Conservation (phyloP, 768 basidiomycete species). For the Asterophora lycoperdoides region DNA sequence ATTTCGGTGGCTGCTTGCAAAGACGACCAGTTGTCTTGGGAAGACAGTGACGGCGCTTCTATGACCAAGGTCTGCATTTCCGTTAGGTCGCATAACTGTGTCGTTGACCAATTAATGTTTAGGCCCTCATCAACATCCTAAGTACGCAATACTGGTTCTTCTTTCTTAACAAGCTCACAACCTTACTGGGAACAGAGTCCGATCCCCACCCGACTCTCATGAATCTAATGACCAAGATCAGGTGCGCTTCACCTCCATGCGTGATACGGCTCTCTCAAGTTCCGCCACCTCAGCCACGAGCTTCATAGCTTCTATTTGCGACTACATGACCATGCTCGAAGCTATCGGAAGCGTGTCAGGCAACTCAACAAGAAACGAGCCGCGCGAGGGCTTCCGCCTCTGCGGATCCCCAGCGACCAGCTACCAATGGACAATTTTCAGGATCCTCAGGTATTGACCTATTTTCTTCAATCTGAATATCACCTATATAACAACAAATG, state of each 20-base stretch:
- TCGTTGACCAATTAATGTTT: neutral
- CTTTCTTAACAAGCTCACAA: neutral
- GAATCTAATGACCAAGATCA: conserved; percentile 27
- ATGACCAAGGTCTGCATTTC: conserved; percentile 32
- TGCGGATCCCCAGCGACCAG: conserved; percentile 4
- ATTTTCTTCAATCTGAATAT: neutral
- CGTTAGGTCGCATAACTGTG: neutral
- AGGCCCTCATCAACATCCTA: conserved; percentile 22
- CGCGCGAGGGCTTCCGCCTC: conserved; percentile 11
- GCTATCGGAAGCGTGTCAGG: conserved; percentile 22
- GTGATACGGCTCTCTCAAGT: neutral
- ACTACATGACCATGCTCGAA: conserved; percentile 23
- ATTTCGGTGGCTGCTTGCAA: conserved; percentile 34
- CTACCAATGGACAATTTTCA: conserved; percentile 35
- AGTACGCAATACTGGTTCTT: conserved; percentile 1
- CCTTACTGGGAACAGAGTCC: conserved; percentile 14
- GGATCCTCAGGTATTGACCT: conserved; percentile 28
- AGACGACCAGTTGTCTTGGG: conserved; percentile 36
- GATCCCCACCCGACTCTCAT: conserved; percentile 27
- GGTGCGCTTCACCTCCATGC: conserved; percentile 14
- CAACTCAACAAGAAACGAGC: conserved; percentile 16
- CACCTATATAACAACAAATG: neutral
- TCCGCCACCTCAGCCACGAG: conserved; percentile 22
- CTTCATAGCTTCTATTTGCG: conserved; percentile 28
- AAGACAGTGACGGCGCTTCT: conserved; percentile 30